phyloP scores from a whole-genome alignment of 345 rosid genomes.

The Ceriops zippeliana region DNA sequence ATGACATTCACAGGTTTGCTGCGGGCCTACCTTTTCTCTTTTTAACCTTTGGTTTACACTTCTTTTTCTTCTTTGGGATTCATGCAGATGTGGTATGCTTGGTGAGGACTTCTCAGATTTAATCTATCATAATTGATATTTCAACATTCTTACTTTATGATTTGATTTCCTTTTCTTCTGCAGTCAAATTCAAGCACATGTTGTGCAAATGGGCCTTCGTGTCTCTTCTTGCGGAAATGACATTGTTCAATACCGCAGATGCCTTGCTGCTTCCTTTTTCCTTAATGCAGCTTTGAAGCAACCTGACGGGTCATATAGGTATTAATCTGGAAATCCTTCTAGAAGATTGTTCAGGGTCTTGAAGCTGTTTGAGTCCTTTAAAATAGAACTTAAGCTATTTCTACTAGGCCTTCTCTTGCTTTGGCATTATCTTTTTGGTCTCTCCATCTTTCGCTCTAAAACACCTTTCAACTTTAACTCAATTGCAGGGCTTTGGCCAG shows the following conservation, averaged over 20 bases:
- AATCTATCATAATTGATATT: not conserved
- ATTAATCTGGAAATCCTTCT: constrained; percentile 10
- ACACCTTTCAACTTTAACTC: constrained; percentile 11
- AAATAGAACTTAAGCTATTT: not conserved
- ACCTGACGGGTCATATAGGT: constrained; percentile 88
- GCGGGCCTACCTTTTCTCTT: not conserved
- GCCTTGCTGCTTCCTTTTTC: constrained; percentile 91
- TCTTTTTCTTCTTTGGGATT: not conserved
- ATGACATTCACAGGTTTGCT: constrained; percentile 65
- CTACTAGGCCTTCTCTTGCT: constrained; percentile 4
- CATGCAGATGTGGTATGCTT: not conserved
- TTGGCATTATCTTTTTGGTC: not conserved
- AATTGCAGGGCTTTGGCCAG: constrained; percentile 80
- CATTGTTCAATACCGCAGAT: constrained; percentile 69
- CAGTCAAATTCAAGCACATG: constrained; percentile 76
- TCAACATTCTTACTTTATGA: not conserved
- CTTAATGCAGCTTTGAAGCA: constrained; percentile 90
- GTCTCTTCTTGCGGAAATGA: constrained; percentile 82
- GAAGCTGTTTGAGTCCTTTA: constrained; percentile 1
- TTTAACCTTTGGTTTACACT: not conserved
- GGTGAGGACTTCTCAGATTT: not conserved
- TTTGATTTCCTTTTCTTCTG: constrained; percentile 14
- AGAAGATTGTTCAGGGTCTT: not conserved
- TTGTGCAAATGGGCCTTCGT: constrained; percentile 71
- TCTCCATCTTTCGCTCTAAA: not conserved